Evolutionary conservation across 1,284 basidiomycete genomes (phyloP).

Genomic region (Lentinus polychrous): DNA sequence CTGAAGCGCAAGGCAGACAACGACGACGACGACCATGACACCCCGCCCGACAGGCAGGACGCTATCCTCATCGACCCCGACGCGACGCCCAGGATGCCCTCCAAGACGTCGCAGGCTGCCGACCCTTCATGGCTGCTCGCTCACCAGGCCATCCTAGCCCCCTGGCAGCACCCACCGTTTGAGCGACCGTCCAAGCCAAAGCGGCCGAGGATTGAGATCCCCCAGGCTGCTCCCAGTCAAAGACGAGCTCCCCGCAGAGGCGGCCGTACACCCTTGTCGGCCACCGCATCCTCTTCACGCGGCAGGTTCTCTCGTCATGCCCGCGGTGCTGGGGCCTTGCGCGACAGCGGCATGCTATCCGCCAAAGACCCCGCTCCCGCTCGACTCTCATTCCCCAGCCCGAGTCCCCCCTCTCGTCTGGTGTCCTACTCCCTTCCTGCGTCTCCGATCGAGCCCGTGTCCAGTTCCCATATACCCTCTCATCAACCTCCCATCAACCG

Average conservation of each 20-base stretch:
- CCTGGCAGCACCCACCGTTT: slow-evolving; percentile 16
- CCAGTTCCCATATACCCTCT: slow-evolving; percentile 56
- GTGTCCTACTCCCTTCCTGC: slow-evolving; percentile 20
- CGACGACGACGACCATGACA: slow-evolving; percentile 32
- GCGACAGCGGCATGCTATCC: slow-evolving; percentile 45
- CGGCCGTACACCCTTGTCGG: slow-evolving; percentile 15
- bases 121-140: slow-evolving; percentile 21
- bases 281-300: slow-evolving; percentile 10
- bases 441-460: slow-evolving; percentile 42
- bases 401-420: slow-evolving; percentile 13
- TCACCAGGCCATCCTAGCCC: slow-evolving; percentile 9
- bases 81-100: slow-evolving; percentile 30
- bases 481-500: slow-evolving; percentile 76
- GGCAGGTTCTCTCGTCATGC: slow-evolving; percentile 21
- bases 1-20: slow-evolving; percentile 51
- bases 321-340: slow-evolving; percentile 36
- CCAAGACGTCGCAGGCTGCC: slow-evolving; percentile 21
- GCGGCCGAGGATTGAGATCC: slow-evolving; percentile 31
- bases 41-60: slow-evolving; percentile 17
- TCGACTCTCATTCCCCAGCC: slow-evolving; percentile 21
- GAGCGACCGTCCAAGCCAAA: slow-evolving; percentile 28
- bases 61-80: slow-evolving; percentile 25
- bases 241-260: slow-evolving; percentile 20
- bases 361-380: slow-evolving; percentile 40
- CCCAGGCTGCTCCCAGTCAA: slow-evolving; percentile 15